Evolutionary conservation across 768 basidiomycete species (phyloP).

Genomic region (Coprinellus aureogranulatus): DNA sequence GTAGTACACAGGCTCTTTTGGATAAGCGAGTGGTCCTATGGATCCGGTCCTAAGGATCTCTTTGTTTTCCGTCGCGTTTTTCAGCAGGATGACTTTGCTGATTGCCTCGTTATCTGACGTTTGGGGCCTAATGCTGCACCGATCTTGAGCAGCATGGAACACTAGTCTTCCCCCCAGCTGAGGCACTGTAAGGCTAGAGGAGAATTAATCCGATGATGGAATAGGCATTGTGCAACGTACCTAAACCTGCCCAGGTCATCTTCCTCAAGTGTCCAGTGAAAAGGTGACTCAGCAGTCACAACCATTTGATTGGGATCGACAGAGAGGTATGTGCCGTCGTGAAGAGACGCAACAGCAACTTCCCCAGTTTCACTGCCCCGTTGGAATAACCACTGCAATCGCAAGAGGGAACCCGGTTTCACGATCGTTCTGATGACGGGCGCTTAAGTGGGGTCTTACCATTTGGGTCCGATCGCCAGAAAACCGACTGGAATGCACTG

Average conservation of each 20-base stretch:
- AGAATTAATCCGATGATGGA: too few relatives aligned
- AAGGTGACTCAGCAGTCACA: background rate
- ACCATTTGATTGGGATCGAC: background rate
- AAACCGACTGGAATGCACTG: background rate
- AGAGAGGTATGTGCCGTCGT: background rate
- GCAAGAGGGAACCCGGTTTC: background rate
- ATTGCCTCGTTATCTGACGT: background rate
- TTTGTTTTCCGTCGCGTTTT: background rate
- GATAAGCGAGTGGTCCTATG: background rate
- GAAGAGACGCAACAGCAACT: background rate
- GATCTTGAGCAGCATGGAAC: background rate
- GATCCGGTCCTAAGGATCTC: background rate
- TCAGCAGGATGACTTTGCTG: background rate
- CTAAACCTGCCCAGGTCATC: too few relatives aligned
- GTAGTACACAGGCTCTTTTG: background rate
- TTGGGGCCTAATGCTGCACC: background rate
- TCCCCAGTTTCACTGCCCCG: background rate
- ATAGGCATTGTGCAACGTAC: too few relatives aligned
- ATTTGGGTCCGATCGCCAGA: background rate
- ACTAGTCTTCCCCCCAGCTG: background rate
- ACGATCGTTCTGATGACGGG: too few relatives aligned
- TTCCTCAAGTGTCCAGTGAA: background rate
- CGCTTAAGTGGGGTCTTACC: background rate
- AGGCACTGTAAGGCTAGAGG: too few relatives aligned
- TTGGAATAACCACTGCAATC: background rate